phyloP scores from a whole-genome alignment of 306 rosid genomes.

The Abrus pulchellus region DNA sequence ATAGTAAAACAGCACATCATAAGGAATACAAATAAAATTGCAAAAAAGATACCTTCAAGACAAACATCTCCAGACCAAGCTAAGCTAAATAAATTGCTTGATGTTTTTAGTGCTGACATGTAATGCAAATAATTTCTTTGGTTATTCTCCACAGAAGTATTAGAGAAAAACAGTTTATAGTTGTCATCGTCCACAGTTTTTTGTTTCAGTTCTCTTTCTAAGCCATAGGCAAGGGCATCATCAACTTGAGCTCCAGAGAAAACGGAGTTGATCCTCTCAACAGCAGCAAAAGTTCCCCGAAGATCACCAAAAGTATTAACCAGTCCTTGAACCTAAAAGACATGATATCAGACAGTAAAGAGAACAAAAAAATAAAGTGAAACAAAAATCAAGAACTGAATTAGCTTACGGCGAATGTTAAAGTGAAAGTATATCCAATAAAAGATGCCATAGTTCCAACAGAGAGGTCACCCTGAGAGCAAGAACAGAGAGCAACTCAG shows the following conservation, averaged over 20 bases:
- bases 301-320: conserved; percentile 96
- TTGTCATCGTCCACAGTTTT: conserved; percentile 65
- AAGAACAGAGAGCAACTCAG: conserved; percentile 46
- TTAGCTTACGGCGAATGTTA: conserved; percentile 88
- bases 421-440: conserved; percentile 96
- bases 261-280: conserved; percentile 93
- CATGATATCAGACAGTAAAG: conserved; percentile 44
- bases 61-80: conserved; percentile 88
- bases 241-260: conserved; percentile 84
- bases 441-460: conserved; percentile 96
- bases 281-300: conserved; percentile 85
- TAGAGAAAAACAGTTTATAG: conserved; percentile 66
- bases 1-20: conserved; percentile 33
- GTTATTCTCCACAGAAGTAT: conserved; percentile 55
- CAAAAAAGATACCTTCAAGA: conserved; percentile 79
- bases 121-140: conserved; percentile 62
- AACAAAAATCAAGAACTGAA: conserved; percentile 38
- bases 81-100: conserved; percentile 67
- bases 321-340: conserved; percentile 94
- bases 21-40: conserved; percentile 35
- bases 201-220: conserved; percentile 86
- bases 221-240: conserved; percentile 89
- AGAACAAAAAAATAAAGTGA: conserved; percentile 40
- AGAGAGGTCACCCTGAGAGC: conserved; percentile 89
- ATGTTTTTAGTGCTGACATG: conserved; percentile 87